Percentiles rank a stretch among this genome's conserved stretches.
These are phyloP conservation scores for Colletotrichum graminicola DNA, from an alignment of 2,329 filamentous ascomycete species.

Conservation along the genomic window DNA sequence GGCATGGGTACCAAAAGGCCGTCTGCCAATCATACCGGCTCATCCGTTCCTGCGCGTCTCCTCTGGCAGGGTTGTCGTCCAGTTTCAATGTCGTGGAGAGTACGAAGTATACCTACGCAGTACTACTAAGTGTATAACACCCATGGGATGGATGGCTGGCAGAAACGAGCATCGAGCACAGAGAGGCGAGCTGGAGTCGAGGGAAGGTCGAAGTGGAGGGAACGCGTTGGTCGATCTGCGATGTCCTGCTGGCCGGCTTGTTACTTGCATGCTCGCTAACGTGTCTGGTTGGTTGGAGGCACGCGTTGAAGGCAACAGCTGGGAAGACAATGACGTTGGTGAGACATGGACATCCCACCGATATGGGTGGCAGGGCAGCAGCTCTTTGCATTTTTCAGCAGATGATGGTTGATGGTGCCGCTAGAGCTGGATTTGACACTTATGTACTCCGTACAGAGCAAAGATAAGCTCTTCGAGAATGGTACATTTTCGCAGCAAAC, in stretches of 20 bases:
- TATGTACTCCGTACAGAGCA: no score
- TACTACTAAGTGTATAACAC: no score
- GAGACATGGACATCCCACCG: slow-evolving; percentile 36
- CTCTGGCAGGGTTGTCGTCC: neutral
- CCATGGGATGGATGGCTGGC: slow-evolving; percentile 32
- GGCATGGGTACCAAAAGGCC: neutral
- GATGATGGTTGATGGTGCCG: slow-evolving; percentile 1
- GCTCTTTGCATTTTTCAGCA: neutral
- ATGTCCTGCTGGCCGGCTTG: slow-evolving; percentile 9
- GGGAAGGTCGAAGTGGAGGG: neutral
- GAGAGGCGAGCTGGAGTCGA: neutral
- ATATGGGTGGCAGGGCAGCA: neutral
- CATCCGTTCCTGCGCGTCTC: slow-evolving; percentile 6
- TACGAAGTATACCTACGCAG: no score
- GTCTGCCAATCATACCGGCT: slow-evolving; percentile 29
- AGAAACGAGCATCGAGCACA: slow-evolving; percentile 16
- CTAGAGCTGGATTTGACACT: neutral
- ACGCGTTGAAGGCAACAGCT: slow-evolving; percentile 11
- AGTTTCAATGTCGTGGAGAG: no score
- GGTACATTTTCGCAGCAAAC: neutral
- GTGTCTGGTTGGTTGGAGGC: slow-evolving; percentile 20
- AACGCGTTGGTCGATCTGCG: slow-evolving; percentile 2
- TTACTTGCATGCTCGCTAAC: slow-evolving; percentile 7
- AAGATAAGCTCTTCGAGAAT: no score
- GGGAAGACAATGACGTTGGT: slow-evolving; percentile 39